Evolutionary conservation across 306 rosid genomes (phyloP), one percentile per base, ranked within the genome.

Genomic region (Vachellia pachyceras): DNA sequence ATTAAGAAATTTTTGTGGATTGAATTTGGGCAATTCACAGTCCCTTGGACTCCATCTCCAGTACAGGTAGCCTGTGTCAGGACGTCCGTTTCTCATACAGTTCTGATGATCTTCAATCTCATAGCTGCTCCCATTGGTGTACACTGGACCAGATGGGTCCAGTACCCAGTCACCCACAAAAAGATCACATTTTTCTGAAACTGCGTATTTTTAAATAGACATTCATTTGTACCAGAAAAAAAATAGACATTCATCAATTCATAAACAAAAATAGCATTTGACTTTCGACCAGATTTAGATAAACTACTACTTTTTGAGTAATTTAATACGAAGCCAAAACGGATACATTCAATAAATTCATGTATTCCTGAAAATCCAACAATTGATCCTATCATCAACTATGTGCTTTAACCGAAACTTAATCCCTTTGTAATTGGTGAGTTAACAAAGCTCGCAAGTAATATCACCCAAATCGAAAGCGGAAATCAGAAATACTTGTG

Each of bases 11-110:
- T 79, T 87, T 9, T 8, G 18, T 9, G 97, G 85, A 83, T 81
- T 84, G 84, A 94, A 91, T 82, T 79, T 90, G 37, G 92, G 90
- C 9, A 94, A 29, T 13, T 86, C 82, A 84, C 98, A 94, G 61
- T 81, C 90, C 41, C 83, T 68, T 42, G 98, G 98, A 0, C 11
- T 84, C 98, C 98, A 94, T 77, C 90, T 88, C 98, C 97, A 94
- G 73, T 92, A 74, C 33, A 92, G 87, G 86, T 85, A 92, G 2
- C 80, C 94, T 0, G 88, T 85, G 85, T 94, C 97, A 5, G 95
- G 90, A 13, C 97, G 95, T 65, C 97, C 98, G 55, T 92, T 94
- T 5, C 73, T 89, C 87, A 92, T 86, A 69, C 97, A 94, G 69
- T 94, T 91, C 77, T 94, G 97, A 83, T 89, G 98, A 84, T 77